A percentile compares a stretch with the other conserved stretches of the same genome.
Evolutionary conservation across 2,329 filamentous ascomycete species (phyloP).

Genomic region (Talaromyces sp.): DNA sequence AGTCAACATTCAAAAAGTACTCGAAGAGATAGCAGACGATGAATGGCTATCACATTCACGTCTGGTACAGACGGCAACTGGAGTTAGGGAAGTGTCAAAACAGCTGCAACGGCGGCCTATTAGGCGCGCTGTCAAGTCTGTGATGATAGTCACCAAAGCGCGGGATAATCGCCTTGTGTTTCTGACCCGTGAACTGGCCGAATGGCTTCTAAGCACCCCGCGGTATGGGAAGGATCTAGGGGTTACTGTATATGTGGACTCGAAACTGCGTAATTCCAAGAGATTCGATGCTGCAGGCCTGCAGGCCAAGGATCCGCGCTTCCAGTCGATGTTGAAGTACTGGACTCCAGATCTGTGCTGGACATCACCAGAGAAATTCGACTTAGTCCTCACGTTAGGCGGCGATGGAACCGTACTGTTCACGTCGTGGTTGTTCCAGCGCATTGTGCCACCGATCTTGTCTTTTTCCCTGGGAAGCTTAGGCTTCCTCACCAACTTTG

Average conservation of each 20-base stretch:
- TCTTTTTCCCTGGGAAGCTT: conserved; percentile 89
- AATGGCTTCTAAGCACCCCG: conserved; percentile 83
- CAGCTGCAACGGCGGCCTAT: conserved; percentile 89
- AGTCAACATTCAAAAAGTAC: conserved; percentile 87
- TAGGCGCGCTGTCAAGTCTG: conserved; percentile 81
- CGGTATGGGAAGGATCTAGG: conserved; percentile 86
- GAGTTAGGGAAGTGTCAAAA: conserved; percentile 91
- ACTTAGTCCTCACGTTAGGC: conserved; percentile 85
- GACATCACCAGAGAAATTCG: conserved; percentile 88
- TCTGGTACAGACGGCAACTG: conserved; percentile 89
- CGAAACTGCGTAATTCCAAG: conserved; percentile 81
- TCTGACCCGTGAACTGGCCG: conserved; percentile 78
- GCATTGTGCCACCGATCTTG: conserved; percentile 86
- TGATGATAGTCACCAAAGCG: conserved; percentile 99
- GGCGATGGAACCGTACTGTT: conserved; percentile 97
- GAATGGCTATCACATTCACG: conserved; percentile 90
- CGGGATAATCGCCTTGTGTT: conserved; percentile 89
- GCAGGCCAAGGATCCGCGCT: conserved; percentile 67
- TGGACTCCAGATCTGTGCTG: conserved; percentile 97
- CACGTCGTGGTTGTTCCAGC: conserved; percentile 93
- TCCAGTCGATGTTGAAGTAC: conserved; percentile 79
- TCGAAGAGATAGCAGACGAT: conserved; percentile 85
- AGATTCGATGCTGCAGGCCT: conserved; percentile 76
- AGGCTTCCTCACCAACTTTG: conserved; percentile 94
- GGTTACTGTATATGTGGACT: conserved; percentile 96